Evolutionary conservation across 805 yeast genomes (phyloP).

Genomic region (Yarrowia keelungensis): DNA sequence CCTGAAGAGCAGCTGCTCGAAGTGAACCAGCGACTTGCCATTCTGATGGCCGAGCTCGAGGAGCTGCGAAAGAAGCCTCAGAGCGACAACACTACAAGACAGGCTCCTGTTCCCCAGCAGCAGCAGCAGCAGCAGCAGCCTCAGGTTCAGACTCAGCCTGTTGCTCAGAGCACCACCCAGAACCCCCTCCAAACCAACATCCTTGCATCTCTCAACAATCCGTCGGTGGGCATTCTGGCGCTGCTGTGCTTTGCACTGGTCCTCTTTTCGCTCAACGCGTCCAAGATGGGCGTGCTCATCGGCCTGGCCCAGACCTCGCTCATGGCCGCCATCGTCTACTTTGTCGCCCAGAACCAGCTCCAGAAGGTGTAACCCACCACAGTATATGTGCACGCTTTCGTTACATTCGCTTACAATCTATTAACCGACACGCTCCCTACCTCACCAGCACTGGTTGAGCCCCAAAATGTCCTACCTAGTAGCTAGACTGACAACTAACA

Average conservation of each 20-base stretch:
- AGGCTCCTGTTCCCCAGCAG: too few relatives aligned
- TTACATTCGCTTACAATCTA: not conserved
- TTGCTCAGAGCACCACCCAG: not conserved
- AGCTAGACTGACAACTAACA: conserved; percentile 28
- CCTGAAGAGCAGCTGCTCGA: conserved; percentile 10
- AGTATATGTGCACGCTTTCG: too few relatives aligned
- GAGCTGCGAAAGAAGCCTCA: conserved; percentile 12
- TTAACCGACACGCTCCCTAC: conserved; percentile 18
- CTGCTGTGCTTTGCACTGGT: conserved; percentile 12
- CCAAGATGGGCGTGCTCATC: conserved; percentile 19
- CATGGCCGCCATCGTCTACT: conserved; percentile 18
- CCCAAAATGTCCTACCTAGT: conserved; percentile 4
- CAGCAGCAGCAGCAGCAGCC: not conserved
- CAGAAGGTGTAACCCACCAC: not conserved
- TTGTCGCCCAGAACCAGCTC: conserved; percentile 14
- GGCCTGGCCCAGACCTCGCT: conserved; percentile 23
- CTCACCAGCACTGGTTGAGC: not conserved
- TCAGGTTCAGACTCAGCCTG: not conserved
- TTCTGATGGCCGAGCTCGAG: conserved; percentile 22
- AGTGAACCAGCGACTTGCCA: conserved; percentile 20
- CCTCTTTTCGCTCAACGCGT: conserved; percentile 14
- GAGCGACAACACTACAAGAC: too few relatives aligned
- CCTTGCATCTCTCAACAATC: conserved; percentile 15
- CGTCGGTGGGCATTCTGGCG: not conserved
- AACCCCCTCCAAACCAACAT: not conserved